Conservation (phyloP, 441 rosid species). For the Erodium trifolium region DNA sequence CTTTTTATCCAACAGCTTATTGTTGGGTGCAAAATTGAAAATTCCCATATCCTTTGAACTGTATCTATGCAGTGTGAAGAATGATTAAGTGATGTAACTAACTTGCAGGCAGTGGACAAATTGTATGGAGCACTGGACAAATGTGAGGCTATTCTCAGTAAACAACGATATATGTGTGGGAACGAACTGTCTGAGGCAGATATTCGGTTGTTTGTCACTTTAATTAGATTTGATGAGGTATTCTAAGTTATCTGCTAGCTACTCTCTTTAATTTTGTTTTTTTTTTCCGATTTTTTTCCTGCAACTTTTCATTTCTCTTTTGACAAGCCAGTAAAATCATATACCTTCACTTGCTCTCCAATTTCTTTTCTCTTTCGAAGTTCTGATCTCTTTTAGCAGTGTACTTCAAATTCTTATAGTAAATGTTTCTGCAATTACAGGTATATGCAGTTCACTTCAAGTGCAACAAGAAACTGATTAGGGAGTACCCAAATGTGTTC, state of each 20-base stretch:
- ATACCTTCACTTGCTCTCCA: too few relatives aligned
- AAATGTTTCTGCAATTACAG: slow-evolving; percentile 11
- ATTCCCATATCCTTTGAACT: neutral
- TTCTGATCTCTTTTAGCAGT: neutral
- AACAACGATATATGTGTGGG: slow-evolving; percentile 26
- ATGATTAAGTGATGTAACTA: neutral
- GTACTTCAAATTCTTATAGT: neutral
- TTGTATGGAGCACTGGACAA: slow-evolving; percentile 23
- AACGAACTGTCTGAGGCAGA: slow-evolving; percentile 21
- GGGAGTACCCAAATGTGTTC: slow-evolving; percentile 27
- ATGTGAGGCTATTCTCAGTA: slow-evolving; percentile 24
- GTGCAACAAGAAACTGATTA: slow-evolving; percentile 24
- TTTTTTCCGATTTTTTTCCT: neutral
- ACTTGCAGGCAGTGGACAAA: slow-evolving; percentile 22
- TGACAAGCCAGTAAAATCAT: neutral
- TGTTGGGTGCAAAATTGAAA: neutral
- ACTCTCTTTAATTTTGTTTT: neutral
- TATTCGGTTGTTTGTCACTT: slow-evolving; percentile 26
- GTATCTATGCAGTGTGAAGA: neutral
- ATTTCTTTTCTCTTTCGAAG: neutral
- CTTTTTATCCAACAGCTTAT: neutral
- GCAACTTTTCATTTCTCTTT: neutral
- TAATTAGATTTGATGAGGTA: slow-evolving; percentile 32
- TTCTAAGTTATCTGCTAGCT: neutral
- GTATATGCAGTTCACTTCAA: slow-evolving; percentile 29